Evolutionary conservation across 345 rosid species (phyloP).

Genomic region (Ceriops zippeliana): DNA sequence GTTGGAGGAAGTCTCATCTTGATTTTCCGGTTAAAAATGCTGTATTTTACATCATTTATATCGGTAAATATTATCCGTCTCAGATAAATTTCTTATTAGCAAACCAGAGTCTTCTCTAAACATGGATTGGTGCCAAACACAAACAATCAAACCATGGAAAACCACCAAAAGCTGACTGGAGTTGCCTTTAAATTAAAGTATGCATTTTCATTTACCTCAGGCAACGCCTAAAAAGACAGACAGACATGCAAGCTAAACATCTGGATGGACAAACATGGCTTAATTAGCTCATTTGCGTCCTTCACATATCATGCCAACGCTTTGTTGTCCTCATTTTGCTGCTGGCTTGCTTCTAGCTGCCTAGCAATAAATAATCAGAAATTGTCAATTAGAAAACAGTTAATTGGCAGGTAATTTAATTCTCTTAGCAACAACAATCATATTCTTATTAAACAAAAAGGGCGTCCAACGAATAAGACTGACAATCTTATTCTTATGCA

Average conservation of each 20-base stretch:
- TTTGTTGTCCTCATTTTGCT: slow-evolving; percentile 9
- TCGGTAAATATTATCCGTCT: no score
- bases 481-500: no score
- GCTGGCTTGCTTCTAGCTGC: slow-evolving; percentile 17
- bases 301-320: neutral
- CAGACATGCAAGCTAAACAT: neutral
- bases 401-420: neutral
- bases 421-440: no score
- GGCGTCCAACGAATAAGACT: no score
- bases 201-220: slow-evolving; percentile 22
- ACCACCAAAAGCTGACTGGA: neutral
- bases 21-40: no score
- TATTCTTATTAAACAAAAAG: no score
- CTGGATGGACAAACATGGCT: neutral
- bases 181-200: neutral
- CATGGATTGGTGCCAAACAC: no score
- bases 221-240: slow-evolving; percentile 18
- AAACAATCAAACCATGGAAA: no score
- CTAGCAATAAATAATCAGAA: slow-evolving; percentile 6
- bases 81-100: no score
- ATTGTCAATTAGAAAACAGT: neutral
- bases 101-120: no score
- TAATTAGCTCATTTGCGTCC: slow-evolving; percentile 1
- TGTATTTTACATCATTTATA: no score
- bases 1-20: no score